Conservation (phyloP, 73 alveolate species). For the Breviolum minutum region DNA sequence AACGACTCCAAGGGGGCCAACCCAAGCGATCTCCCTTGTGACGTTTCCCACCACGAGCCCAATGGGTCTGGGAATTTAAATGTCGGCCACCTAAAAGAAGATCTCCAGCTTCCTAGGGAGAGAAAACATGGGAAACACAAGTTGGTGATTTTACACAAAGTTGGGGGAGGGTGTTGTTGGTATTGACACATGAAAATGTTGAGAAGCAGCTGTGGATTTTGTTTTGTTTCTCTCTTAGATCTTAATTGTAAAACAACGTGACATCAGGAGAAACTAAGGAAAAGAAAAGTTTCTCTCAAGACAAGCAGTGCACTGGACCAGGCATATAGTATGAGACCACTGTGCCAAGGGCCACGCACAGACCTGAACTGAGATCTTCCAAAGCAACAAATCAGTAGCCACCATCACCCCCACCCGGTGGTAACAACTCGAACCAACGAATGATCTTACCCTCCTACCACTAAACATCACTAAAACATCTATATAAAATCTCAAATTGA, state of each 20-base stretch:
- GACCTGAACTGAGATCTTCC: neutral
- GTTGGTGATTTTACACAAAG: too few species aligned
- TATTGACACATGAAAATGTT: neutral
- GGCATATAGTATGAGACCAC: conserved; percentile 37
- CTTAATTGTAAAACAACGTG: too few species aligned
- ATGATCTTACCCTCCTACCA: neutral
- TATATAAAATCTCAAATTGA: neutral
- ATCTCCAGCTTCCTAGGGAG: neutral
- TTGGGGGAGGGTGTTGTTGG: neutral
- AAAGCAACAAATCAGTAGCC: neutral
- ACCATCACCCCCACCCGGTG: neutral
- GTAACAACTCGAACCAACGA: neutral
- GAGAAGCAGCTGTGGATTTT: neutral
- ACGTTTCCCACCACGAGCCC: neutral
- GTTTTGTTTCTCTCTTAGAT: too few species aligned
- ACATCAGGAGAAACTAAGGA: too few species aligned
- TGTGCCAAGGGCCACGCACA: conserved; percentile 44
- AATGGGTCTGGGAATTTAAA: neutral
- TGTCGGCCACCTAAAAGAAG: conserved; percentile 18
- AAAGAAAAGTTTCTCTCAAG: too few species aligned
- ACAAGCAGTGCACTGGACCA: neutral
- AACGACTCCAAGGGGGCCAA: conserved; percentile 18
- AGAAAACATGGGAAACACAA: too few species aligned
- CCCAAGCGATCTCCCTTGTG: conserved; percentile 6
- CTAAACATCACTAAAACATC: neutral